Evolutionary conservation across 306 rosid genomes (phyloP).

Genomic region (Ceratonia siliqua): DNA sequence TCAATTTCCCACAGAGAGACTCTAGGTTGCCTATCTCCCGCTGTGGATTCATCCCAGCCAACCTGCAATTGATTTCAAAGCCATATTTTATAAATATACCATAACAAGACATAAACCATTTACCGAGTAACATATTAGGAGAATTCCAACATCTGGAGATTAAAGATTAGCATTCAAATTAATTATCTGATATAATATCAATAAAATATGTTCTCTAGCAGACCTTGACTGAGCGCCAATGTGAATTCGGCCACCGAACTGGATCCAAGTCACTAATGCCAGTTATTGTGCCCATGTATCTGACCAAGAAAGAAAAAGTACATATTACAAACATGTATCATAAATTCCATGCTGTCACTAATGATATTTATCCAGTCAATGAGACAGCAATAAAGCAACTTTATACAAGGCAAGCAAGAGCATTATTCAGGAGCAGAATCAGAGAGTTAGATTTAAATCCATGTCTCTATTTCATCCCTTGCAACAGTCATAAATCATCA

Average conservation of each 20-base stretch:
- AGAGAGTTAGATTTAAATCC: too few relatives aligned
- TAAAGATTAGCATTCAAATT: not conserved
- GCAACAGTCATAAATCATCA: not conserved
- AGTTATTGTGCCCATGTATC: slow-evolving; percentile 93
- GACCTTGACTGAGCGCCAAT: slow-evolving; percentile 99
- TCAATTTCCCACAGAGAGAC: slow-evolving; percentile 98
- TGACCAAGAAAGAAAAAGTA: slow-evolving; percentile 26
- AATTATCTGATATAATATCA: not conserved
- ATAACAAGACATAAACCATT: not conserved
- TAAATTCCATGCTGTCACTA: slow-evolving; percentile 2
- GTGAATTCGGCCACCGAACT: slow-evolving; percentile 81
- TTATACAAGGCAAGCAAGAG: not conserved
- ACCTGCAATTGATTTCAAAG: slow-evolving; percentile 59
- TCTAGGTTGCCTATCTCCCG: slow-evolving; percentile 97
- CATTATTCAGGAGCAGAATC: slow-evolving; percentile 13
- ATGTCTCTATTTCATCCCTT: not conserved
- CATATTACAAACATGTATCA: slow-evolving; percentile 3
- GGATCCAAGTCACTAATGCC: slow-evolving; percentile 90
- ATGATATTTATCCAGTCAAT: not conserved
- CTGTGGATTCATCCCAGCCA: slow-evolving; percentile 99
- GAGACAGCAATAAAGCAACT: not conserved
- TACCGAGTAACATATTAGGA: not conserved
- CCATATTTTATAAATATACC: not conserved
- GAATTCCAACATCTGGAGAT: slow-evolving; percentile 8
- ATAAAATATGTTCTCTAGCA: slow-evolving; percentile 18